phyloP scores from a whole-genome alignment of 75 land plant species.

The Cunninghamia lanceolata region DNA sequence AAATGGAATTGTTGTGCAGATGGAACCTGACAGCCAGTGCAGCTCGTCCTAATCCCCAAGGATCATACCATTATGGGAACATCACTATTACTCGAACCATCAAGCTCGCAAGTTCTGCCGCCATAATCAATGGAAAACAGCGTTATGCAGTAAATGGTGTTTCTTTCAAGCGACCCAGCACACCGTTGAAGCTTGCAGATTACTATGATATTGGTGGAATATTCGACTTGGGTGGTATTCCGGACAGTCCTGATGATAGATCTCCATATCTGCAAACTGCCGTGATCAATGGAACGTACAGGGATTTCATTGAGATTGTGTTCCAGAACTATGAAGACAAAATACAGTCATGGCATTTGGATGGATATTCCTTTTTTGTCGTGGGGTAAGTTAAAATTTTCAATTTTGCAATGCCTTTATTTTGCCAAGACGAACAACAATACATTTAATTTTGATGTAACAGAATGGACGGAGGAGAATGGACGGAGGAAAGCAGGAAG shows the following conservation, averaged over 20 bases:
- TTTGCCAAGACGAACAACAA: not conserved
- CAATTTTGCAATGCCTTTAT: not conserved
- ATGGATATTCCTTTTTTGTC: conserved; percentile 87
- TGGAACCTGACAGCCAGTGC: conserved; percentile 82
- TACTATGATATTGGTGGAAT: conserved; percentile 65
- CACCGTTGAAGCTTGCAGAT: conserved; percentile 93
- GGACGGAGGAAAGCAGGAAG: conserved; percentile 48
- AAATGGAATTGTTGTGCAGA: conserved; percentile 13
- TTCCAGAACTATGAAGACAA: conserved; percentile 80
- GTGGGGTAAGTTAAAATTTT: conserved; percentile 61
- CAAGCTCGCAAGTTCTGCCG: conserved; percentile 37
- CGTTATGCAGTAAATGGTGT: conserved; percentile 68
- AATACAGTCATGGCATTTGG: conserved; percentile 85
- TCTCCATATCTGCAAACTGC: conserved; percentile 40
- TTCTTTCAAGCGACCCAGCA: conserved; percentile 55
- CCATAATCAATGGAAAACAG: conserved; percentile 42
- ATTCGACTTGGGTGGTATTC: conserved; percentile 44
- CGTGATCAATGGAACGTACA: conserved; percentile 41
- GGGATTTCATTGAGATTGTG: conserved; percentile 74
- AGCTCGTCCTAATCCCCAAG: conserved; percentile 84
- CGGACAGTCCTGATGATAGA: conserved; percentile 36
- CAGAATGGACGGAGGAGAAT: no score
- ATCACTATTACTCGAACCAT: conserved; percentile 60
- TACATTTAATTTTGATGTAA: not conserved
- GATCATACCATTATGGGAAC: conserved; percentile 71